These are phyloP conservation scores for Mitragyna speciosa DNA, from an alignment of 257 asterid genomes.

Conservation along the genomic window DNA sequence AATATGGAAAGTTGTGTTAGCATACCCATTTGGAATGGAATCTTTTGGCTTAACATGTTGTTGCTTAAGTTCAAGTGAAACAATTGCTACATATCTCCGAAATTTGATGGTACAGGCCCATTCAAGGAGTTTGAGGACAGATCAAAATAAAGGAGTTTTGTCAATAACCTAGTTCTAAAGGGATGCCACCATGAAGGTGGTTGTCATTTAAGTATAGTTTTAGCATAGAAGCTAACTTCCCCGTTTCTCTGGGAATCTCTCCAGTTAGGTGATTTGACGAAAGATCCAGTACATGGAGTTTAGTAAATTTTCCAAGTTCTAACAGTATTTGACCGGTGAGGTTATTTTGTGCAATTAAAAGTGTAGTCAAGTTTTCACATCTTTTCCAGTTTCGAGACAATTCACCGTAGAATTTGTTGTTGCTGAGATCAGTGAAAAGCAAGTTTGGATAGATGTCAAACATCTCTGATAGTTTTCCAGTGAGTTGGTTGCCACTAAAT, in stretches of 20 bases:
- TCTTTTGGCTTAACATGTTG: slow-evolving; percentile 20
- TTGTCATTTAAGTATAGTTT: slow-evolving; percentile 27
- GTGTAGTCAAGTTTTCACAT: neutral
- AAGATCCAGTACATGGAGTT: too few species aligned
- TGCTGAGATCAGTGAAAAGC: slow-evolving; percentile 33
- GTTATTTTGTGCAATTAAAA: too few species aligned
- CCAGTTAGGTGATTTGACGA: slow-evolving; percentile 33
- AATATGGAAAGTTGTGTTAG: too few species aligned
- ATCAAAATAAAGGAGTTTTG: slow-evolving; percentile 14
- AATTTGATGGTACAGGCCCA: slow-evolving; percentile 32
- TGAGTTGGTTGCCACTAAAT: slow-evolving; percentile 27
- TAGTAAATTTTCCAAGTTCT: too few species aligned
- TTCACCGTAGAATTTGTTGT: slow-evolving; percentile 32
- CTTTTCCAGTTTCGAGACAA: slow-evolving; percentile 31
- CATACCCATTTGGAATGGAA: too few species aligned
- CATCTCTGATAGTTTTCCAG: slow-evolving; percentile 32
- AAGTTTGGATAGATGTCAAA: slow-evolving; percentile 34
- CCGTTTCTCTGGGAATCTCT: slow-evolving; percentile 26
- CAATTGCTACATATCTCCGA: too few species aligned
- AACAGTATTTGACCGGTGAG: too few species aligned
- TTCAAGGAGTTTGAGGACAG: slow-evolving; percentile 28
- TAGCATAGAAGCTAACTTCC: slow-evolving; percentile 20
- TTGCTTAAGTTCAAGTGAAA: slow-evolving; percentile 31
- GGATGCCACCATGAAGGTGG: slow-evolving; percentile 27
- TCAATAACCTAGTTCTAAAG: too few species aligned